Percentiles rank a stretch among this genome's conserved stretches.
These are phyloP conservation scores for Bipolaris gigantea DNA, from an alignment of 2,329 filamentous ascomycete species.

Conservation along the genomic window DNA sequence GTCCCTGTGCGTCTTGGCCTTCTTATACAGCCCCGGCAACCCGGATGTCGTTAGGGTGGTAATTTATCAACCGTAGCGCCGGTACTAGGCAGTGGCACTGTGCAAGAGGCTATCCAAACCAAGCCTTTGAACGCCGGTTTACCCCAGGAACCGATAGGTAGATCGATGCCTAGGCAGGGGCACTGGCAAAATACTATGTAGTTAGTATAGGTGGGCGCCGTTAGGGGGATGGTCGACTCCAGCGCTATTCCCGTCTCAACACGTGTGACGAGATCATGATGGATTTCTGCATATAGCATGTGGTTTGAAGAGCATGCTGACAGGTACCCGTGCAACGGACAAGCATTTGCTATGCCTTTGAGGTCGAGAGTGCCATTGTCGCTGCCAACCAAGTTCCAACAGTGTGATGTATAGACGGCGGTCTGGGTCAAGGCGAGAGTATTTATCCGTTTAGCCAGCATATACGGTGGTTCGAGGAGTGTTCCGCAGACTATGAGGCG, in stretches of 20 bases:
- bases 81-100: constrained; percentile 17
- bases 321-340: not conserved
- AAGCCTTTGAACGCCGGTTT: constrained; percentile 29
- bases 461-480: constrained; percentile 1
- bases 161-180: constrained; percentile 34
- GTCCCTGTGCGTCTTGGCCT: not conserved
- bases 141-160: constrained; percentile 28
- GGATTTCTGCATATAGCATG: not conserved
- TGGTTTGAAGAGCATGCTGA: not conserved
- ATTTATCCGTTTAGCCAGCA: constrained; percentile 42
- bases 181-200: constrained; percentile 25
- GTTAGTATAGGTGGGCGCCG: not conserved
- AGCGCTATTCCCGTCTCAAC: not conserved
- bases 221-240: not conserved
- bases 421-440: constrained; percentile 8
- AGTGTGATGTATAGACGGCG: not conserved
- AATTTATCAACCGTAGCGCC: constrained; percentile 20
- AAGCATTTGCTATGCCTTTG: not conserved
- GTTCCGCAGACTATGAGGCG: constrained; percentile 11
- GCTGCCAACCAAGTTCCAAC: not conserved
- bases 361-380: not conserved
- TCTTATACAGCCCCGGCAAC: constrained; percentile 33
- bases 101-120: constrained; percentile 26
- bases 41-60: constrained; percentile 24
- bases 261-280: not conserved